Conservation (phyloP, 768 basidiomycete species). For the Rubroboletus pulcherrimus region DNA sequence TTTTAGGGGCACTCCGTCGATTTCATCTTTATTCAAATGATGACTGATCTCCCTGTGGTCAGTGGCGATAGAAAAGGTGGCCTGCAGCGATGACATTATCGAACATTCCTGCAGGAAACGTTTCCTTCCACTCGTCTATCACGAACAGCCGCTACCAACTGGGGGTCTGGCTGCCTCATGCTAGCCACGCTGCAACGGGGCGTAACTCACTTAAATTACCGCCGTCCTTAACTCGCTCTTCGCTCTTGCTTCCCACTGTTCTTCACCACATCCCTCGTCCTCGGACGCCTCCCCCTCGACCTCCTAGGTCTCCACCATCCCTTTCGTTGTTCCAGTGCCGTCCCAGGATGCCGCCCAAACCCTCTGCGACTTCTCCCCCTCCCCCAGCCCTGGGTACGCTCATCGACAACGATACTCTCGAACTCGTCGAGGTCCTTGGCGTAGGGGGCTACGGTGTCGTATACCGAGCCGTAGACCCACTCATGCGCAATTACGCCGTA, state of each 20-base stretch:
- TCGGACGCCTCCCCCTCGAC: conserved; percentile 23
- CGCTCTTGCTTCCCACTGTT: conserved; percentile 25
- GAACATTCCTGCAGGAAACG: conserved; percentile 25
- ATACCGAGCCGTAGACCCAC: conserved; percentile 74
- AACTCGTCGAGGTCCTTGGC: conserved; percentile 85
- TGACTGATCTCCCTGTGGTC: conserved; percentile 26
- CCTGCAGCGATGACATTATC: conserved; percentile 23
- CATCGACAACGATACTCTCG: conserved; percentile 79
- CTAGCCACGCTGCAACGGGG: conserved; percentile 33
- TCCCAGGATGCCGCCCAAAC: conserved; percentile 31
- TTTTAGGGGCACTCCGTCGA: conserved; percentile 24
- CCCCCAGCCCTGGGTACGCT: conserved; percentile 61
- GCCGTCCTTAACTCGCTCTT: conserved; percentile 19
- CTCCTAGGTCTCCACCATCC: conserved; percentile 19
- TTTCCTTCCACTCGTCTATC: conserved; percentile 32
- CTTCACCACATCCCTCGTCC: conserved; percentile 19
- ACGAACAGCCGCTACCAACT: conserved; percentile 29
- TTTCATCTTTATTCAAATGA: conserved; percentile 30
- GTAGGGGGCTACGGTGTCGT: conserved; percentile 95
- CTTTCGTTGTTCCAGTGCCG: conserved; percentile 14
- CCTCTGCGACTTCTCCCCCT: conserved; percentile 41
- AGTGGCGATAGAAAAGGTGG: conserved; percentile 31
- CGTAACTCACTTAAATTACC: conserved; percentile 33
- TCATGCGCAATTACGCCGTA: conserved; percentile 71
- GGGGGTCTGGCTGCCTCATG: conserved; percentile 34